Percentiles rank a stretch among this genome's conserved stretches.
Evolutionary conservation across 1,284 basidiomycete species (phyloP).

Genomic region (Sporisorium graminicola): DNA sequence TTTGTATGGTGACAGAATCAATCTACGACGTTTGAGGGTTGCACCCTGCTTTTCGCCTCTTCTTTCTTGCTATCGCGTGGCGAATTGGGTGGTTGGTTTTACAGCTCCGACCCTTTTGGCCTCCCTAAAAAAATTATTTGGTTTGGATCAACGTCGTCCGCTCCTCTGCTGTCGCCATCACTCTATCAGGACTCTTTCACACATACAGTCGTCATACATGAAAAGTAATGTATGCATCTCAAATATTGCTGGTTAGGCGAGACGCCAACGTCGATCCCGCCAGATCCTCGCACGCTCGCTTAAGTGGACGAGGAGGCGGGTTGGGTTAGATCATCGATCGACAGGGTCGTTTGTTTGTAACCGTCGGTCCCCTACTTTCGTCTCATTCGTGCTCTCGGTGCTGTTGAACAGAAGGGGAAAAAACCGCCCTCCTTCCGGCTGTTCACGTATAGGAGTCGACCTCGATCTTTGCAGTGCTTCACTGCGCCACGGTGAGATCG

Average conservation of each 20-base stretch:
- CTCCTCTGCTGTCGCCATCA: too few species aligned
- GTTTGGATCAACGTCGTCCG: background rate
- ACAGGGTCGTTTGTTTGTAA: background rate
- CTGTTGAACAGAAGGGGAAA: too few species aligned
- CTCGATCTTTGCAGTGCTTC: too few species aligned
- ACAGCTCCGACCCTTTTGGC: conserved; percentile 13
- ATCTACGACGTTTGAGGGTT: conserved; percentile 20
- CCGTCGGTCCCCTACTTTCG: too few species aligned
- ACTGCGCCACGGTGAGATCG: too few species aligned
- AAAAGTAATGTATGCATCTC: background rate
- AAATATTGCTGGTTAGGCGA: background rate
- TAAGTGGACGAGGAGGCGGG: background rate
- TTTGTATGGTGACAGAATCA: background rate
- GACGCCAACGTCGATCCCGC: background rate
- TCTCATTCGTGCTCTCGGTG: too few species aligned
- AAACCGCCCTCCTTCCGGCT: too few species aligned
- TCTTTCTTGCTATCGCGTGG: conserved; percentile 12
- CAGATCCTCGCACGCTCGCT: background rate
- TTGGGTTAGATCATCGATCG: conserved; percentile 10
- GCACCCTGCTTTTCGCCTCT: conserved; percentile 30
- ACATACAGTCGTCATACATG: background rate
- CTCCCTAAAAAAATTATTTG: background rate
- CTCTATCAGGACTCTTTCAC: background rate
- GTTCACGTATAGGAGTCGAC: too few species aligned
- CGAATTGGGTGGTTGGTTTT: background rate